phyloP scores from a whole-genome alignment of 2,329 filamentous ascomycete genomes.

The Rutstroemia sp. region DNA sequence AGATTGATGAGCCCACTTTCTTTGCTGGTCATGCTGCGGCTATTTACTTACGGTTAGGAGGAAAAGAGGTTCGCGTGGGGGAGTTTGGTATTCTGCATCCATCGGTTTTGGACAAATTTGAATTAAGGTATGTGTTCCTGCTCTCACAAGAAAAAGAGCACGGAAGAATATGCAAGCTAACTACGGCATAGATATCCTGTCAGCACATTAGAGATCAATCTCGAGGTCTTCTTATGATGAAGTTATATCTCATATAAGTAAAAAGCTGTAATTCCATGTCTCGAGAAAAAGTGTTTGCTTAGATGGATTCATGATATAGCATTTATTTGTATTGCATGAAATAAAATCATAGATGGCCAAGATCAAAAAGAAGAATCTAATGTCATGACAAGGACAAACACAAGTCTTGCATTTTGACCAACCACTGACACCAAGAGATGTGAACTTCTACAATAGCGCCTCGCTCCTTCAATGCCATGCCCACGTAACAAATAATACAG shows the following conservation, averaged over 20 bases:
- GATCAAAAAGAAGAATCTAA: background rate
- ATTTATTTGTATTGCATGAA: slow-evolving; percentile 20
- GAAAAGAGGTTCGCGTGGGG: slow-evolving; percentile 71
- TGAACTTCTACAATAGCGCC: slow-evolving; percentile 15
- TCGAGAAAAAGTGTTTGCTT: background rate
- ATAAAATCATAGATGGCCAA: slow-evolving; percentile 3
- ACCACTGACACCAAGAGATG: background rate
- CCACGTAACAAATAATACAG: background rate
- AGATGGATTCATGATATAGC: slow-evolving; percentile 11
- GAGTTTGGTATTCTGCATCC: slow-evolving; percentile 93
- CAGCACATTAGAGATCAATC: slow-evolving; percentile 88
- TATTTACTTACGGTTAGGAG: slow-evolving; percentile 67
- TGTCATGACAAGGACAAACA: background rate
- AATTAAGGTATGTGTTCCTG: slow-evolving; percentile 54
- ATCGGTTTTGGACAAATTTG: slow-evolving; percentile 86
- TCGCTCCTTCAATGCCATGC: slow-evolving; percentile 18
- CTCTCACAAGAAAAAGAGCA: too few species aligned
- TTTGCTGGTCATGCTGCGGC: slow-evolving; percentile 84
- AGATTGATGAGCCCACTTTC: slow-evolving; percentile 85
- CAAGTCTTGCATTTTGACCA: background rate
- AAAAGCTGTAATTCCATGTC: background rate
- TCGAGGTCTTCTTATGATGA: slow-evolving; percentile 78
- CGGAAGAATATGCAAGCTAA: slow-evolving; percentile 11
- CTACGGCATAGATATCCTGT: slow-evolving; percentile 63
- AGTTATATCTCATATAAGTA: background rate